Base-by-base conservation (phyloP, 768 basidiomycete species). In the Favolaschia claudopus region DNA sequence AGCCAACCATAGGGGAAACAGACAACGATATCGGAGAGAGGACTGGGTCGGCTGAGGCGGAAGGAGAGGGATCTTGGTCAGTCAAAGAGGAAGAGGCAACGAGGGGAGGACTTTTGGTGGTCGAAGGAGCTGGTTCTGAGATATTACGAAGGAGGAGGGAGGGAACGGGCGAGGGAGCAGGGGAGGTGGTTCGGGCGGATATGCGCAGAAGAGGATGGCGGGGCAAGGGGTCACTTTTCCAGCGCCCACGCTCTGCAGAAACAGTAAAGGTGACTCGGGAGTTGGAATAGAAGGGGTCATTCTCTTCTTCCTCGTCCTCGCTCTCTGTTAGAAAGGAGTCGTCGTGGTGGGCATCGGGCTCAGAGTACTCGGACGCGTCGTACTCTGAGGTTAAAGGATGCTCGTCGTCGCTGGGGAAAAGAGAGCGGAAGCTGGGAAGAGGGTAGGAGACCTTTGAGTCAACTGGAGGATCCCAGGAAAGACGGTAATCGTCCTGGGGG, bases 201-300 rank as follows among this genome's bases (percentile, higher is more conserved):
- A 76, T 75, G 27, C 77, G 69, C 27, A 67, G 57, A 36, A 68
- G 62, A 37, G 63, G 45, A 51, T 63, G 67, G 39, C 69, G 61
- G 0, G 77, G 74, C 28, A 79, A 68, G 2, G 83, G 84, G 60
- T 86, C 84, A 55, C 74, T 82, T 60, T 77, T 76, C 85, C 85
- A 87, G 53, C 79, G 78, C 8, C 85, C 85, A 49, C 86, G 85
- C 64, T 87, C 86, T 8, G 83, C 79, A 36, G 86, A 87, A 27
- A 52, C 38, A 12, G 78, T 77, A 64, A 79, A 86, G 3, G 85
- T 85, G 56, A 79, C 75, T 46, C 80, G 83, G 40, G 73, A 58
- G 44, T 69, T 70, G 31, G 48, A 60, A 25, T 51, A 60, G 48
- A 60, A 64, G 43, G 44, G 44, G 7, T 64, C 69, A 13, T 68